phyloP scores from a whole-genome alignment of 1,139 yeast species.

The Kodamaea sp. region DNA sequence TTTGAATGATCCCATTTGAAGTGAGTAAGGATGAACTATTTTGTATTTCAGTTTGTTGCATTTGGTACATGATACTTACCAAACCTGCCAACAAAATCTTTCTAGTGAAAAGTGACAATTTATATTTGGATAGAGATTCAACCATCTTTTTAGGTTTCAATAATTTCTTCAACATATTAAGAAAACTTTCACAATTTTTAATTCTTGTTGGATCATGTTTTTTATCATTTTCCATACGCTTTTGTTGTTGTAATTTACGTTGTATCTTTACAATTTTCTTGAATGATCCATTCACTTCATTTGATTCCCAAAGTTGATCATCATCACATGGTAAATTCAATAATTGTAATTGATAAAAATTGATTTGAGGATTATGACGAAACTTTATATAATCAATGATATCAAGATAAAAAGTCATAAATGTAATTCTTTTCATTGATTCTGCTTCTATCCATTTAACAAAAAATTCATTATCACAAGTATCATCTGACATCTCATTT shows the following conservation, averaged over 20 bases:
- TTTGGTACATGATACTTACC: slow-evolving; percentile 63
- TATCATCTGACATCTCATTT: slow-evolving; percentile 18
- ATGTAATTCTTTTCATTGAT: slow-evolving; percentile 71
- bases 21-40: slow-evolving; percentile 43
- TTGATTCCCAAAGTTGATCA: slow-evolving; percentile 61
- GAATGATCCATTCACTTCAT: slow-evolving; percentile 39
- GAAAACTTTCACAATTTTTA: slow-evolving; percentile 30
- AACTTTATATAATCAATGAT: slow-evolving; percentile 76
- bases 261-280: slow-evolving; percentile 38
- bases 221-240: slow-evolving; percentile 6
- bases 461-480: slow-evolving; percentile 30
- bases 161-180: slow-evolving; percentile 33
- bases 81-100: slow-evolving; percentile 68
- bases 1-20: slow-evolving; percentile 17
- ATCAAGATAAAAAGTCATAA: slow-evolving; percentile 77
- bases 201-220: slow-evolving; percentile 13
- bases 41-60: slow-evolving; percentile 71
- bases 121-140: slow-evolving; percentile 12
- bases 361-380: slow-evolving; percentile 67
- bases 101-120: slow-evolving; percentile 48
- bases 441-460: slow-evolving; percentile 73
- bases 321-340: slow-evolving; percentile 75
- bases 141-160: slow-evolving; percentile 21
- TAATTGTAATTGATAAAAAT: slow-evolving; percentile 70
- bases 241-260: slow-evolving; percentile 25